Percentiles rank a stretch among this genome's conserved stretches.
Evolutionary conservation across 768 basidiomycete species (phyloP).

Genomic region (Kwoniella pini): DNA sequence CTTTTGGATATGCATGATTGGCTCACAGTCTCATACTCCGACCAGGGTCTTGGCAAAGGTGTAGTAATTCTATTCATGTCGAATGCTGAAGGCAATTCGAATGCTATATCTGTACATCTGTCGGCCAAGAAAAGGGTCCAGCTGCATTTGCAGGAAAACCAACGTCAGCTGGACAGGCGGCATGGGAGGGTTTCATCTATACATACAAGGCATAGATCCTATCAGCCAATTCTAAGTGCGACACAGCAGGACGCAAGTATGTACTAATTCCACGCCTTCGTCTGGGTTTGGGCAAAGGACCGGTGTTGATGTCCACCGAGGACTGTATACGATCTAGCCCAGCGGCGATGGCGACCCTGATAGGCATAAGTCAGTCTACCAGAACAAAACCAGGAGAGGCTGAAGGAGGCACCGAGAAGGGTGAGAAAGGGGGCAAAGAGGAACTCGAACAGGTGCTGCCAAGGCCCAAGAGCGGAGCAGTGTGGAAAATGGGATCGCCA

Average conservation of each 20-base stretch:
- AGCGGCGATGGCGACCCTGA: constrained; percentile 18
- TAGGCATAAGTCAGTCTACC: neutral
- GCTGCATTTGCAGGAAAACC: too few species aligned
- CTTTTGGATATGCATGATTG: neutral
- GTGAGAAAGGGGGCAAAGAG: too few species aligned
- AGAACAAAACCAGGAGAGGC: neutral
- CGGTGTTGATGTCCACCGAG: neutral
- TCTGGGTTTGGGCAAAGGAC: neutral
- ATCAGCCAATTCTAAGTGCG: constrained; percentile 26
- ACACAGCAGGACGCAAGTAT: neutral
- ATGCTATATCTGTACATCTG: constrained; percentile 21
- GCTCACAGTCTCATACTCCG: constrained; percentile 29
- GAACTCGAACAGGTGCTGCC: too few species aligned
- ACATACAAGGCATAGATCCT: constrained; percentile 35
- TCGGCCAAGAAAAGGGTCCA: constrained; percentile 32
- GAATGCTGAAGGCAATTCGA: constrained; percentile 19
- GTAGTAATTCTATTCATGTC: constrained; percentile 16
- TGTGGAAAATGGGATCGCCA: too few species aligned
- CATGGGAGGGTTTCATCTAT: neutral
- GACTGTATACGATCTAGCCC: constrained; percentile 19
- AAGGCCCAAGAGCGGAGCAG: too few species aligned
- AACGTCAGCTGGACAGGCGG: neutral
- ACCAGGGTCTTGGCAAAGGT: constrained; percentile 27
- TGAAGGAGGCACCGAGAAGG: too few species aligned
- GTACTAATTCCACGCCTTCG: neutral